Base-by-base conservation (phyloP, 1,284 basidiomycete genomes). In the Golubevia sp. region DNA sequence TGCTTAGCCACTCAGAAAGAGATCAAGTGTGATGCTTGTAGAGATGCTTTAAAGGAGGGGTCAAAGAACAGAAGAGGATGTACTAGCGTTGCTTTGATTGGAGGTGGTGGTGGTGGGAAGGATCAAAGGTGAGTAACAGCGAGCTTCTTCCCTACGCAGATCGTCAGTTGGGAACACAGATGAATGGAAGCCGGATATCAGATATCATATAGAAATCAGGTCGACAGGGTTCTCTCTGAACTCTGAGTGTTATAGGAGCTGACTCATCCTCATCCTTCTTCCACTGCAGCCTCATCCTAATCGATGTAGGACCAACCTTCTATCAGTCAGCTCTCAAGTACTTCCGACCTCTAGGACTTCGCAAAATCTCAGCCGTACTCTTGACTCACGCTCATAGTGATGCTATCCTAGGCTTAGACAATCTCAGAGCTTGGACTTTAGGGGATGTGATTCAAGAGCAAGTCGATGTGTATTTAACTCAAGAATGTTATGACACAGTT, bases 271-370 rank as follows among this genome's bases (percentile, higher is more conserved):
- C n/a, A n/a, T n/a, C n/a, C n/a, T n/a, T n/a, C 38, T 44, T 44
- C 38, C 18, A 13, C 38, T 44, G 13, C 11, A 72, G 66, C 18
- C 67, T 68, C 25, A 74, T 82, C 44, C 53, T 82, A n/a, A 78
- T 82, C 59, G 79, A 82, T 58, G 77, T 76, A 55, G 79, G 79
- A 7, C 77, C 77, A 58, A 80, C 77, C 2, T 82, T 82, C 56
- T 78, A 80, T 54, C 60, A 62, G 13, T 71, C 73, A 13, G 72
- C 71, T 0, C 24, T 79, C 18, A 62, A 59, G 2, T 58, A 64
- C 30, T 79, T 79, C 50, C 65, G 70, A 1, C 49, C 27, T 18
- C 58, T 79, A 25, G 62, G 67, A 8, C 61, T 77, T 27, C 68
- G 75, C 0, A 54, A 64, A 13, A 75, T 82, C 27, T 64, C 73